These are phyloP conservation scores for Themeda triandra DNA, from an alignment of 176 grass and related monocot genomes.

Conservation along the genomic window DNA sequence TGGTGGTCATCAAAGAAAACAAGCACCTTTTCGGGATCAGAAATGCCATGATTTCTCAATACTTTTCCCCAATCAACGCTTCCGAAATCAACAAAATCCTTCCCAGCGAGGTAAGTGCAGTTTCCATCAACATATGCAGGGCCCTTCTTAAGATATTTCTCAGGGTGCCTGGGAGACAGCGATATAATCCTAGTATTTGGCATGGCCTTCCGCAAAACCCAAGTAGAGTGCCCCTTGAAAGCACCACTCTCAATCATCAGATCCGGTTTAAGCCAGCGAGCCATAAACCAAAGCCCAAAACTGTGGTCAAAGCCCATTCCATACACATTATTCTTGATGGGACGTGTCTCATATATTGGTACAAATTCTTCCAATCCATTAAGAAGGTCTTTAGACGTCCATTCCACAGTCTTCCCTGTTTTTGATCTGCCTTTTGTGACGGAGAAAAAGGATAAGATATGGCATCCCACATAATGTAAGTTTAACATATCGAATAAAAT, in stretches of 20 bases:
- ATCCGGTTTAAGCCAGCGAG: constrained; percentile 79
- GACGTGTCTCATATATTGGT: constrained; percentile 76
- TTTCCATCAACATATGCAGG: constrained; percentile 91
- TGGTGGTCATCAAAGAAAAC: constrained; percentile 98
- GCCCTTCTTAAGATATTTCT: constrained; percentile 86
- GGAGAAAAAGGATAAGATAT: constrained; percentile 36
- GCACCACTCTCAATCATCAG: constrained; percentile 95
- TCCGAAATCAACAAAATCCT: constrained; percentile 85
- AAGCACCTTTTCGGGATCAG: constrained; percentile 71
- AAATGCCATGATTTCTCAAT: constrained; percentile 68
- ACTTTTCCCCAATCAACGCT: constrained; percentile 66
- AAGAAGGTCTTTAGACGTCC: constrained; percentile 69
- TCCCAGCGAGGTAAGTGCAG: constrained; percentile 87
- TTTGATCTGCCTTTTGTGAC: constrained; percentile 87
- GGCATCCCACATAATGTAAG: background rate
- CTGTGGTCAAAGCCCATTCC: constrained; percentile 96
- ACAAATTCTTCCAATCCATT: constrained; percentile 82
- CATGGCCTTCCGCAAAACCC: constrained; percentile 87
- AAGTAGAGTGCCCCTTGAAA: constrained; percentile 90
- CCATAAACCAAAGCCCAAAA: constrained; percentile 96
- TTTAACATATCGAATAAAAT: background rate
- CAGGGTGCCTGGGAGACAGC: constrained; percentile 74
- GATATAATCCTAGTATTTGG: constrained; percentile 70
- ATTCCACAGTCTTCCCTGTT: constrained; percentile 61
- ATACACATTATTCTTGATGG: constrained; percentile 89